Evolutionary conservation across 1,284 basidiomycete genomes (phyloP), one percentile per base, ranked within the genome.

Genomic region (Gymnopus androsaceus): DNA sequence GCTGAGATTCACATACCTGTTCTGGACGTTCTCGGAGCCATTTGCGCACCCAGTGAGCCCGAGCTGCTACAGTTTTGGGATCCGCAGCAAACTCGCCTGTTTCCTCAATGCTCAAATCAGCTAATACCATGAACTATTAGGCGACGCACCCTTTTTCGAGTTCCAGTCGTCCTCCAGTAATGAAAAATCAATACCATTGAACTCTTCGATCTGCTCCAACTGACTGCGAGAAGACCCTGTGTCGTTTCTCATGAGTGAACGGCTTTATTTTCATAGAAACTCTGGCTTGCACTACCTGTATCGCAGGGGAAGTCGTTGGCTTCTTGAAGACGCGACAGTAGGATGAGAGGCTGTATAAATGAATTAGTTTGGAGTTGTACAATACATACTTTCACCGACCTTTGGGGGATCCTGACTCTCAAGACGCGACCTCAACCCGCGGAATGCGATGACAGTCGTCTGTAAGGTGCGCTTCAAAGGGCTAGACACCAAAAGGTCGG

Each of bases 281-380:
- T n/a, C n/a, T n/a, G n/a, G n/a, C n/a, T n/a, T n/a, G n/a, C n/a
- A n/a, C n/a, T n/a, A n/a, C n/a, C n/a, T n/a, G 58, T 65, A 57
- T 71, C 69, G 56, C 69, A 71, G 6, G 67, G 67, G 8, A 65
- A 55, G 31, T 64, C 57, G 57, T 65, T 45, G 27, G 64, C 67
- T 58, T 72, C 70, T 57, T 72, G 70, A 54, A 72, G 58, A 56
- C 69, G 67, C 1, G 70, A 68, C 30, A 69, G 59, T 21, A 71
- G 63, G 47, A 69, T 25, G 47, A 72, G 33, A 14, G 41, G 41
- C 51, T 53, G 23, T 34, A 28, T 11, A 28, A n/a, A 21, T 40
- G 50, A 28, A 14, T 38, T 41, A 23, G 15, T 21, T 17, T 9
- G 4, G 8, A 23, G 21, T 21, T 25, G 17, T 6, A 25, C 4